Evolutionary conservation across 2,329 filamentous ascomycete species (phyloP), one percentile per base, ranked within the genome.

Genomic region (Talaromyces sp.): DNA sequence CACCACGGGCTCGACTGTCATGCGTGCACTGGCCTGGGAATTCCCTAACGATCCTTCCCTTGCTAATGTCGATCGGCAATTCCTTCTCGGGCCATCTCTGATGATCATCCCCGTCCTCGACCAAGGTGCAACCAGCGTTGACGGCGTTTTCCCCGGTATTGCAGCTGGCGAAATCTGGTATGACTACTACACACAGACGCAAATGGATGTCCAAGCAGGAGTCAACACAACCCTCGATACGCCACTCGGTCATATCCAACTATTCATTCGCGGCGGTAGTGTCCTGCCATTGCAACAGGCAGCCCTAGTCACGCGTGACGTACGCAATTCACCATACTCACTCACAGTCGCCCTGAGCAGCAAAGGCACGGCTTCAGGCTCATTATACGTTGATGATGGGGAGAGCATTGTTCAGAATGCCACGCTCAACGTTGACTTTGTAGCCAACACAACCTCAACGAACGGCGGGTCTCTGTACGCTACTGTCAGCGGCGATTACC

Each of bases 321-420:
- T 82, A 19, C 80, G 89, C 35, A 77, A 80, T 55, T 89, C 84
- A 54, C 82, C 85, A 0, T 93, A 88, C 87, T 83, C 82, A 9
- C 64, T 93, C 38, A 77, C 91, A 10, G 83, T 85, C 0, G 86
- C 88, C 2, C 80, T 89, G 0, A 80, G 82, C 64, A 66, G 69
- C 1, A 68, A 80, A 17, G 85, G 86, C 0, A 71, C 73, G 1
- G 89, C 89, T 0, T 75, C 67, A 2, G 89, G 89, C 0, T 72
- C 77, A n/a, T 72, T 93, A 29, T 92, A 93, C 69, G 70, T 92
- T 8, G 90, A 93, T 66, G 89, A 93, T 66, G 89, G 90, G 1
- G 87, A 88, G 74, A 89, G 85, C 59, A 61, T 91, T 7, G 67
- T 73, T 35, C 87, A 83, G 0, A 77, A 81, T 13, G 76, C 79